Percentiles rank a stretch among this genome's conserved stretches.
Conservation (phyloP, 768 basidiomycete genomes). For the Mycena albidolilacea region DNA sequence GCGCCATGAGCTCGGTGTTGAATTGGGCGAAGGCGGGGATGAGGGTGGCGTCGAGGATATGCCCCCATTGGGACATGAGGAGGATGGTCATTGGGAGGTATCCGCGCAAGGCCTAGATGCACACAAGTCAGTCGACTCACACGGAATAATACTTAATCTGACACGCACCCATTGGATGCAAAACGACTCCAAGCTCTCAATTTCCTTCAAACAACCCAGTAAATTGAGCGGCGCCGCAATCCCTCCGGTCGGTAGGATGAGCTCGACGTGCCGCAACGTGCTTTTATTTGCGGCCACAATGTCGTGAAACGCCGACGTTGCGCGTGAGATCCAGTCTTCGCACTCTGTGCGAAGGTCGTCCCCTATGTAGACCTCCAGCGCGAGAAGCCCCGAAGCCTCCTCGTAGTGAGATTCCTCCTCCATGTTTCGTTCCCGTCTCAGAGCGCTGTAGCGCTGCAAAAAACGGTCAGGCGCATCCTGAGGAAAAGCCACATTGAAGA, state of each 20-base stretch:
- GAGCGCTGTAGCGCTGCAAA: neutral
- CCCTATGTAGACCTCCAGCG: constrained; percentile 8
- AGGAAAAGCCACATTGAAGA: constrained; percentile 5
- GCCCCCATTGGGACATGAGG: constrained; percentile 4
- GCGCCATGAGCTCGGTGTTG: neutral
- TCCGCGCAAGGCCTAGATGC: constrained; percentile 1
- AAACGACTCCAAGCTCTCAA: constrained; percentile 9
- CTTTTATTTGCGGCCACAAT: neutral
- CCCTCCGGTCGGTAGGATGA: constrained; percentile 20
- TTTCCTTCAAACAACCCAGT: neutral
- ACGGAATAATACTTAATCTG: neutral
- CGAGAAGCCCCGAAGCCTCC: neutral
- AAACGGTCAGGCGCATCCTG: neutral
- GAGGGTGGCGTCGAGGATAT: constrained; percentile 7
- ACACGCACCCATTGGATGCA: constrained; percentile 23
- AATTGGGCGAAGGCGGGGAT: neutral
- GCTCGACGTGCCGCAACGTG: constrained; percentile 21
- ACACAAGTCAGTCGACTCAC: neutral
- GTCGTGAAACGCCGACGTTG: neutral
- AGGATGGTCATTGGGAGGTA: constrained; percentile 1
- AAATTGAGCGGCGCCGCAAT: constrained; percentile 26
- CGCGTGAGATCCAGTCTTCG: neutral
- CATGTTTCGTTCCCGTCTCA: constrained; percentile 1
- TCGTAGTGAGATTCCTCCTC: constrained; percentile 1
- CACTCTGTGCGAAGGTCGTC: neutral